phyloP scores from a whole-genome alignment of 208 protist species.

The Wallacemonas collosoma region DNA sequence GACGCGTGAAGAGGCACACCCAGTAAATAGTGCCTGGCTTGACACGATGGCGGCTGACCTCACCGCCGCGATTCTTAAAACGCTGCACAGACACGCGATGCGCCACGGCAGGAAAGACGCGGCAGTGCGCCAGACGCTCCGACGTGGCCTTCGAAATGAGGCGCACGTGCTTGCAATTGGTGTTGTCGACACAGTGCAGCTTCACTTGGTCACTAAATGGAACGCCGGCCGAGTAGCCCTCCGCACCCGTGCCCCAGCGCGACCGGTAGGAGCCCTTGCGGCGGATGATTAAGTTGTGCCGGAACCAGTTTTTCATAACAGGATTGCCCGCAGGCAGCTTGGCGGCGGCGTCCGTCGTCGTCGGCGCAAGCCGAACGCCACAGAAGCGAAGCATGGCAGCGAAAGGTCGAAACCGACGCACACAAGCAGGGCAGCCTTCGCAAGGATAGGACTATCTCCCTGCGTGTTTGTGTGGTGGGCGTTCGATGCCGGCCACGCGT shows the following conservation, averaged over 20 bases:
- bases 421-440: neutral
- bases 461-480: too few species aligned
- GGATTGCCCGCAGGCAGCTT: slow-evolving; percentile 88
- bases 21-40: slow-evolving; percentile 91
- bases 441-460: too few species aligned
- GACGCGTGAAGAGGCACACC: slow-evolving; percentile 86
- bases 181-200: slow-evolving; percentile 93
- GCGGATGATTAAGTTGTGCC: slow-evolving; percentile 85
- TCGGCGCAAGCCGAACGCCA: slow-evolving; percentile 41
- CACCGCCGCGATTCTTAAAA: slow-evolving; percentile 79
- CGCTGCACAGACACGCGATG: slow-evolving; percentile 90
- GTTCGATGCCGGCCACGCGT: too few species aligned
- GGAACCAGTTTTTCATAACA: slow-evolving; percentile 84
- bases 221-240: slow-evolving; percentile 81
- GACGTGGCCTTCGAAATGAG: slow-evolving; percentile 85
- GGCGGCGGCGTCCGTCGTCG: slow-evolving; percentile 80
- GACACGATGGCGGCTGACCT: slow-evolving; percentile 70
- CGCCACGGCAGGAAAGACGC: slow-evolving; percentile 85
- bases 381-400: slow-evolving; percentile 40
- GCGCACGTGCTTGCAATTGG: slow-evolving; percentile 91
- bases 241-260: slow-evolving; percentile 84
- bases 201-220: slow-evolving; percentile 90
- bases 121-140: slow-evolving; percentile 90
- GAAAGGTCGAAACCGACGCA: neutral
- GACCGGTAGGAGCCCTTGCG: slow-evolving; percentile 84